Evolutionary conservation across 2,329 filamentous ascomycete genomes (phyloP).

Genomic region (Lecanoromycetidae sp.): DNA sequence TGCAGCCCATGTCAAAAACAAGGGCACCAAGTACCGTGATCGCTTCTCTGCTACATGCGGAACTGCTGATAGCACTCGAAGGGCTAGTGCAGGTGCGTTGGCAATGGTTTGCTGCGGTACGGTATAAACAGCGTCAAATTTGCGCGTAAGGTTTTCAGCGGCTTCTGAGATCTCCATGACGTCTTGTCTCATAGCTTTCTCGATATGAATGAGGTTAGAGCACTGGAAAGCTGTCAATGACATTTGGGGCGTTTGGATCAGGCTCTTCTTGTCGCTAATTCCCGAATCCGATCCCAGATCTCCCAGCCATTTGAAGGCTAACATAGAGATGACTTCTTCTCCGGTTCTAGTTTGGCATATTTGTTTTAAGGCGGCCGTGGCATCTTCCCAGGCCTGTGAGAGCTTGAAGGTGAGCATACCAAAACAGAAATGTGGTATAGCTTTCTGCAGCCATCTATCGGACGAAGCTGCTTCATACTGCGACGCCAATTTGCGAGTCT

Average conservation of each 20-base stretch:
- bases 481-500: slow-evolving; percentile 63
- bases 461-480: slow-evolving; percentile 49
- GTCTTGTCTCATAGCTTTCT: slow-evolving; percentile 39
- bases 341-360: slow-evolving; percentile 59
- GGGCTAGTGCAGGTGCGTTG: slow-evolving; percentile 60
- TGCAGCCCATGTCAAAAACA: slow-evolving; percentile 70
- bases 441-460: slow-evolving; percentile 53
- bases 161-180: slow-evolving; percentile 43
- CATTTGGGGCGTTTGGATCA: neutral
- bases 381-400: slow-evolving; percentile 77
- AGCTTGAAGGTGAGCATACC: slow-evolving; percentile 79
- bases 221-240: slow-evolving; percentile 68
- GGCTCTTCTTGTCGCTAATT: neutral
- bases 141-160: slow-evolving; percentile 46
- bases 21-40: slow-evolving; percentile 72
- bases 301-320: slow-evolving; percentile 67
- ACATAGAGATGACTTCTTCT: slow-evolving; percentile 57
- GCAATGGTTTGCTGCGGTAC: slow-evolving; percentile 39
- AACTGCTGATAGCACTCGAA: slow-evolving; percentile 62
- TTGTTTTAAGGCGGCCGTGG: slow-evolving; percentile 60
- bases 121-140: slow-evolving; percentile 54
- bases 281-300: slow-evolving; percentile 18
- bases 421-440: slow-evolving; percentile 74
- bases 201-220: slow-evolving; percentile 54
- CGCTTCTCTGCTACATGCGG: slow-evolving; percentile 73